Evolutionary conservation across 1,284 basidiomycete genomes (phyloP), one percentile per base, ranked within the genome.

Genomic region (Somion occarium): DNA sequence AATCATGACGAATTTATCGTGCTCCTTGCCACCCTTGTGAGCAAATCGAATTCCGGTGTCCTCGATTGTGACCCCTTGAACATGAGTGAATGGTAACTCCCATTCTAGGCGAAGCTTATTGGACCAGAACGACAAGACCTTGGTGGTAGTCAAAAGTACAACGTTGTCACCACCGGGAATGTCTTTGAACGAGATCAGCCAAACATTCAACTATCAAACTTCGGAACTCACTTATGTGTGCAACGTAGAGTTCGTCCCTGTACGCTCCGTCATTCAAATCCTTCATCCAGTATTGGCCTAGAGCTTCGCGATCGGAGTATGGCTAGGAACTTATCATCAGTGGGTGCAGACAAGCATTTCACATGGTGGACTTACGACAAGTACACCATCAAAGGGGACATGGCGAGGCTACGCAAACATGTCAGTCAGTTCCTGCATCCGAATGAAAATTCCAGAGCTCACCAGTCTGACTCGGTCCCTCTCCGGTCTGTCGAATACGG

Each of bases 231-330:
- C 91, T 86, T 53, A 96, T 85, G 64, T 98, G 95, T 5, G 95
- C 94, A 43, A 98, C 89, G 64, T 98, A 99, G 45, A 73, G 73
- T 63, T 98, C 95, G 59, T 80, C 75, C 57, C 92, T 82, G 69
- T 88, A 95, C 34, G 82, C 75, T 15, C 95, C 95, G 54, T 91
- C 83, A 60, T 94, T 91, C 22, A 98, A 73, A 63, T 97, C 95
- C 78, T 78, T 82, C 76, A 99, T 86, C 97, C 97, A 99, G 61
- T 88, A 93, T 67, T 99, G 97, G 3, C 97, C 97, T 2, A 93
- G 73, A 0, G 96, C 93, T 66, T 98, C 95, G 5, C 93, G 85
- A 26, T 82, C 78, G 46, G 88, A 89, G 71, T 91, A 99, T 0
- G 94, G 82, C 88, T 94, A 58, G 34, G n/a, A n/a, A n/a, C n/a